Base-by-base conservation (phyloP, 2,329 filamentous ascomycete species). In the Graphiopsis chlorocephala region DNA sequence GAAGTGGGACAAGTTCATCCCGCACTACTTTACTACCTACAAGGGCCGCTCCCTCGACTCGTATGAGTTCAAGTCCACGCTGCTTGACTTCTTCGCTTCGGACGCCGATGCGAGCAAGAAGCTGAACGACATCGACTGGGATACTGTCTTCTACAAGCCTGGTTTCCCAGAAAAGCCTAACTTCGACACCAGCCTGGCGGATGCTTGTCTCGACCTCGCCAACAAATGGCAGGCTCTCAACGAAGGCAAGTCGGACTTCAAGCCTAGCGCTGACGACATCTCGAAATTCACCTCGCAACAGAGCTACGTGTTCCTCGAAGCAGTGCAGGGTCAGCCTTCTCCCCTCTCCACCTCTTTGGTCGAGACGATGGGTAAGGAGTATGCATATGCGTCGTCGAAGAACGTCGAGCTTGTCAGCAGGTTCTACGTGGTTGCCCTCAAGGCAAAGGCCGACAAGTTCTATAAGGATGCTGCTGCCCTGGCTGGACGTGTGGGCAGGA, bases 1-100 rank as follows among this genome's bases (percentile, higher is more conserved):
- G n/a, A 90, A 90, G 75, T 99, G 95, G 81, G 92, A 98, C 82
- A 90, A 88, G 71, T 99, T 98, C 78, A 97, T 98, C 73, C 93
- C 93, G 17, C 88, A 97, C 77, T 97, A 98, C 81, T 98, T 98
- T 77, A 88, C 85, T 31, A 91, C 86, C 45, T 98, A 90, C 86
- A 88, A 90, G 64, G 86, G 86, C 74, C 94, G 93, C 78, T 97
- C 92, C 2, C 84, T 99, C 8, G 93, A 97, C 78, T 96, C 92
- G 1, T 96, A 91, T 72, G 92, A 98, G 73, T 99, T 99, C 85
- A 96, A 94, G 76, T 83, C 89, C 58, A 96, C 92, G 0, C 88
- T 97, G 61, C 76, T 97, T 38, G 86, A 90, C 68, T 98, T 97
- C 83, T 98, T 97, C 77, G 81, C 85, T 65, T 79, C 79, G 2